Evolutionary conservation across 106 monocot genomes (phyloP).

Genomic region (Gastrodia elata): DNA sequence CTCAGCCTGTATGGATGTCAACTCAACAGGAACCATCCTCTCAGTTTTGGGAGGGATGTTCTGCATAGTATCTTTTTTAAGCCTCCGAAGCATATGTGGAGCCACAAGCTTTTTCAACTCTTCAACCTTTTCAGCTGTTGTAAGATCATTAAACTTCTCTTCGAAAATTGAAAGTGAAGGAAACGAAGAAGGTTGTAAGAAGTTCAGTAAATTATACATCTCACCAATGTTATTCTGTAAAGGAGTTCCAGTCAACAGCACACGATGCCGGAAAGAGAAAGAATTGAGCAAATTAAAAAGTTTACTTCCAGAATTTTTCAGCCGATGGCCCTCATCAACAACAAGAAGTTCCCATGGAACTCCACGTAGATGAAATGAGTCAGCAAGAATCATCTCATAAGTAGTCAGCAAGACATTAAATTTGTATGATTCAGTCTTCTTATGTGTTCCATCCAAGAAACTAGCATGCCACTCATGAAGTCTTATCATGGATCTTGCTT

Average conservation of each 20-base stretch:
- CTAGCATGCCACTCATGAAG: constrained; percentile 90
- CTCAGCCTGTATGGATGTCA: constrained; percentile 91
- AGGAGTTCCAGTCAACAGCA: constrained; percentile 92
- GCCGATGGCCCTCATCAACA: constrained; percentile 94
- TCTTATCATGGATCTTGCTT: constrained; percentile 79
- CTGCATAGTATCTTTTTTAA: constrained; percentile 95
- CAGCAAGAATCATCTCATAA: constrained; percentile 94
- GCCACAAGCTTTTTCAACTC: constrained; percentile 95
- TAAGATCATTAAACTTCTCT: constrained; percentile 89
- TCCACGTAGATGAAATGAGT: constrained; percentile 64
- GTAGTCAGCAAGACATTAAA: constrained; percentile 92
- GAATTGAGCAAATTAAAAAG: constrained; percentile 81
- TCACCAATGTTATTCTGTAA: constrained; percentile 96
- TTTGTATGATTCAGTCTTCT: constrained; percentile 42
- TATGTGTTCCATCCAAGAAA: constrained; percentile 17
- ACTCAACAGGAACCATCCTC: constrained; percentile 83
- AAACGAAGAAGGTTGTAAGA: constrained; percentile 87
- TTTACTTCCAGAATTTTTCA: constrained; percentile 90
- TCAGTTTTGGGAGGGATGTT: constrained; percentile 98
- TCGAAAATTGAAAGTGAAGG: constrained; percentile 86
- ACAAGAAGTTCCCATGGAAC: constrained; percentile 92
- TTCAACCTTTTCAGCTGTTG: constrained; percentile 85
- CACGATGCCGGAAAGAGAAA: constrained; percentile 83
- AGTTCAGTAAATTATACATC: constrained; percentile 91
- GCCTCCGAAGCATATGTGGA: constrained; percentile 88